Conservation (phyloP, 352 stramenopile genomes). For the Elongisporangium senticosum region DNA sequence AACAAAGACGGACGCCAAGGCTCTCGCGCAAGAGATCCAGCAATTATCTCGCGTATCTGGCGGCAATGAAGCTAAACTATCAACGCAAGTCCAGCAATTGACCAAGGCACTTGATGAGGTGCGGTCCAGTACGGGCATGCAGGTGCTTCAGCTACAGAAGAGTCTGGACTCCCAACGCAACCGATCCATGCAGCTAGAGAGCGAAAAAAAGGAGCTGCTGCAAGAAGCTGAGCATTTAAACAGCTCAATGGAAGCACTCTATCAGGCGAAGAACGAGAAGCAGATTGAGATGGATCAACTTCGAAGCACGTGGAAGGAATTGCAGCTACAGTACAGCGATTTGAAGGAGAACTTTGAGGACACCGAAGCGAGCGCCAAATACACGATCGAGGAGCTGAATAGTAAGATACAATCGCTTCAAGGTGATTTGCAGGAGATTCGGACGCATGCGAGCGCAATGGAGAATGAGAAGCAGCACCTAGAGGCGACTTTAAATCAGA, state of each 20-base stretch:
- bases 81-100: slow-evolving; percentile 35
- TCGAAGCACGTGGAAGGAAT: slow-evolving; percentile 31
- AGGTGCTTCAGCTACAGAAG: slow-evolving; percentile 60
- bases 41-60: slow-evolving; percentile 33
- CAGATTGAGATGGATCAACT: slow-evolving; percentile 60
- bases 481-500: slow-evolving; percentile 9
- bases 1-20: slow-evolving; percentile 34
- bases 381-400: slow-evolving; percentile 35
- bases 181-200: slow-evolving; percentile 42
- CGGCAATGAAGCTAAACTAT: slow-evolving; percentile 35
- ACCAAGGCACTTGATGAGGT: slow-evolving; percentile 44
- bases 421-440: slow-evolving; percentile 14
- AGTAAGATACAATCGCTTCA: slow-evolving; percentile 25
- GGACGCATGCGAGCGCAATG: slow-evolving; percentile 5
- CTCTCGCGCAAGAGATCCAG: slow-evolving; percentile 44
- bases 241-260: slow-evolving; percentile 41
- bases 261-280: slow-evolving; percentile 41
- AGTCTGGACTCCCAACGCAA: slow-evolving; percentile 36
- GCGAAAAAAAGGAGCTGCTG: slow-evolving; percentile 60
- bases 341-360: slow-evolving; percentile 53
- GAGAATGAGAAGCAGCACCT: slow-evolving; percentile 14
- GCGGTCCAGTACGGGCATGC: slow-evolving; percentile 21
- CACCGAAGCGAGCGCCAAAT: slow-evolving; percentile 22
- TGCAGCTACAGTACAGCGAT: slow-evolving; percentile 47
- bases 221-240: slow-evolving; percentile 64